Evolutionary conservation across 495 filamentous ascomycete genomes (phyloP).

Genomic region (Daldinia caldariorum): DNA sequence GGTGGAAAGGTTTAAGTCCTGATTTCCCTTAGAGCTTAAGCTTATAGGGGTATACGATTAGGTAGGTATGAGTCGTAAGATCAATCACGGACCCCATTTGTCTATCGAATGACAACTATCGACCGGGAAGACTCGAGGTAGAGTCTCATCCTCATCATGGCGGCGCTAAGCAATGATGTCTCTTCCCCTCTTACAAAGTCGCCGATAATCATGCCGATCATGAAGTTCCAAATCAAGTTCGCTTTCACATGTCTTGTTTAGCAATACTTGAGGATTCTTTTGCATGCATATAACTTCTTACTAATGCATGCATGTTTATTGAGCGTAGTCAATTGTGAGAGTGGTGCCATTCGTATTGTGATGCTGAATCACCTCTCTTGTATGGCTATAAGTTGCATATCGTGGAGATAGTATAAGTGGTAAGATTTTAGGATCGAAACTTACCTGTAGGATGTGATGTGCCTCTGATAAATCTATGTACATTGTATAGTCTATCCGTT

Average conservation of each 20-base stretch:
- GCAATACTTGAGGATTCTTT: neutral
- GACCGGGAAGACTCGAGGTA: neutral
- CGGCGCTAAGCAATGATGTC: neutral
- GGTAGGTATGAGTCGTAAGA: neutral
- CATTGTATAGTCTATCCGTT: neutral
- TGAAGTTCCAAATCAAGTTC: neutral
- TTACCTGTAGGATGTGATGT: neutral
- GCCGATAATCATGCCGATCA: neutral
- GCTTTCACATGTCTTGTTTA: neutral
- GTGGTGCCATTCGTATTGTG: neutral
- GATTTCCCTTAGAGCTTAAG: neutral
- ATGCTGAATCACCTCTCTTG: neutral
- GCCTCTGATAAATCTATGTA: too few species aligned
- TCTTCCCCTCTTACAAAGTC: neutral
- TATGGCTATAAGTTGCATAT: neutral
- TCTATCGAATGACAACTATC: neutral
- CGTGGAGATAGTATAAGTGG: neutral
- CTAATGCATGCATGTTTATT: neutral
- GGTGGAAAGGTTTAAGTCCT: neutral
- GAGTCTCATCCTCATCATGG: neutral
- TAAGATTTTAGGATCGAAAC: conserved; percentile 1
- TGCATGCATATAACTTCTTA: neutral
- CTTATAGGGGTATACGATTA: neutral
- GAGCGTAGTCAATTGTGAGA: neutral
- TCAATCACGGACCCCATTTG: neutral